Base-by-base conservation (phyloP, 176 grass and related monocot genomes). In the Lolium perenne region DNA sequence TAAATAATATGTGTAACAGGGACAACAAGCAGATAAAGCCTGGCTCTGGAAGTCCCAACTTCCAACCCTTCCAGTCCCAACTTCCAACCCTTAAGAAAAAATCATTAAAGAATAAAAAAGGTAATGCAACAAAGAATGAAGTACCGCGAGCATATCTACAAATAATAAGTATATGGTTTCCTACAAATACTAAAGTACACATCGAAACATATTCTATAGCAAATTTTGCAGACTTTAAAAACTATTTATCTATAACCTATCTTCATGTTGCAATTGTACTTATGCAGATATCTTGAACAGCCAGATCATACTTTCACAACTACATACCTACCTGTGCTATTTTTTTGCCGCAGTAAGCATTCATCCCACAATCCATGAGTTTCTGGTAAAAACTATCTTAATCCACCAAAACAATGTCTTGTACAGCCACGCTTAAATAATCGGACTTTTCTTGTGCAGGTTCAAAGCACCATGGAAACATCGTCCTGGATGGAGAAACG, bases 271-370 rank as follows among this genome's bases (percentile, higher is more conserved):
- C n/a, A 72, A 29, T 50, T 20, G 32, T 49, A 72, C 4, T 70
- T 16, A 73, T 55, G 45, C 22, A 84, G 62, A 64, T 45, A 79
- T 45, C 29, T 16, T 79, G 21, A 83, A 62, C 57, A 26, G 35
- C 8, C 10, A 67, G 11, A 10, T 0, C 12, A 32, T 25, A 80
- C 67, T 38, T 72, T 74, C 29, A 32, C 10, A 81, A 21, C 32
- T 81, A 2, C 25, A 51, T 10, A 51, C 5, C 23, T 12, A 50
- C 25, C 3, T 64, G 11, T 4, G 15, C 15, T 48, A 2, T 38
- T n/a, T 51, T 50, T 66, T 49, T 62, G 61, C 38, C 0, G 1
- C 46, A 51, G 10, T 66, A 45, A 66, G 14, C 60, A 81, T 8
- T 32, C 40, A 46, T 11, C n/a, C n/a, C 14, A 10, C 57, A 12